phyloP scores from a whole-genome alignment of 2,329 filamentous ascomycete genomes.

The Talaromyces marneffei region DNA sequence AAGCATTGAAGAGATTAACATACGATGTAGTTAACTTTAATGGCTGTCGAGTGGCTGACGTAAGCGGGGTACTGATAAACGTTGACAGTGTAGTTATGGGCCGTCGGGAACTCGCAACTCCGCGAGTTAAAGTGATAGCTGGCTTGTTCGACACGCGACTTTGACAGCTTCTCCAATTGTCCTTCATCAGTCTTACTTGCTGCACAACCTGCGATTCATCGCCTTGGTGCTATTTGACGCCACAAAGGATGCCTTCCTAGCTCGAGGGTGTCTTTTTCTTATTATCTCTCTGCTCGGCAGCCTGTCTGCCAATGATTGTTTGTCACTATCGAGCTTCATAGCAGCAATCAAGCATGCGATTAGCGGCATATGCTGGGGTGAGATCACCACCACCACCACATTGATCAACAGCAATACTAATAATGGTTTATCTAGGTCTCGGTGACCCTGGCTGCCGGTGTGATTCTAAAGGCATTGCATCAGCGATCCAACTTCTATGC shows the following conservation, averaged over 20 bases:
- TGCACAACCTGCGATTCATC: slow-evolving; percentile 9
- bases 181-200: neutral
- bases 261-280: neutral
- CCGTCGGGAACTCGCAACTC: slow-evolving; percentile 2
- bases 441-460: slow-evolving; percentile 72
- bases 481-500: slow-evolving; percentile 98
- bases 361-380: slow-evolving; percentile 49
- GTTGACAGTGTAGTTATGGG: too few species aligned
- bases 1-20: too few species aligned
- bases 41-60: slow-evolving; percentile 6
- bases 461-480: slow-evolving; percentile 84
- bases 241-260: slow-evolving; percentile 12
- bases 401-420: slow-evolving; percentile 8
- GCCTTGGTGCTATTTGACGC: slow-evolving; percentile 5
- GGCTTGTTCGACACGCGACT: slow-evolving; percentile 13
- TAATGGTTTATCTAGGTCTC: slow-evolving; percentile 57
- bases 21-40: neutral
- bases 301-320: slow-evolving; percentile 24
- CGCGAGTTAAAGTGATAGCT: slow-evolving; percentile 10
- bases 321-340: slow-evolving; percentile 17
- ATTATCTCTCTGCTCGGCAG: neutral
- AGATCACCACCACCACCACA: neutral
- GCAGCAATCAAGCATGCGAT: slow-evolving; percentile 35
- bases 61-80: slow-evolving; percentile 11
- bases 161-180: neutral